These are phyloP conservation scores for Astrocystis sublimbata DNA, from an alignment of 495 filamentous ascomycete genomes.

Conservation along the genomic window DNA sequence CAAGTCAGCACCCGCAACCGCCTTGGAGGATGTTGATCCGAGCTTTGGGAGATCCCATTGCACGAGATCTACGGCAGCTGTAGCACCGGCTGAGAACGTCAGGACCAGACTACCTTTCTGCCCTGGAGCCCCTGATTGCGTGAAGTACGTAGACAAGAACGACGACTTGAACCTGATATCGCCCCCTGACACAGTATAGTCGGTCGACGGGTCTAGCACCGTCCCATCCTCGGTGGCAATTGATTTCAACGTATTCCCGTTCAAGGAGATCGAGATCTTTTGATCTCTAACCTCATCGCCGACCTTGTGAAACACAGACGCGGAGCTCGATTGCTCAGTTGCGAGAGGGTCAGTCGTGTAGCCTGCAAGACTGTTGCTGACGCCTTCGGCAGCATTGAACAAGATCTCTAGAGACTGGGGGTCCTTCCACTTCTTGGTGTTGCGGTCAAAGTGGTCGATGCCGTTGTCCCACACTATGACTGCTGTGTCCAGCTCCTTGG, in stretches of 20 bases:
- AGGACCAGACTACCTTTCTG: constrained; percentile 53
- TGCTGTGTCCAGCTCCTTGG: constrained; percentile 47
- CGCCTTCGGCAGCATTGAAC: constrained; percentile 43
- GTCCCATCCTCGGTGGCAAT: constrained; percentile 43
- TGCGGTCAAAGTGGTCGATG: constrained; percentile 48
- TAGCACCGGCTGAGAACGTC: constrained; percentile 51
- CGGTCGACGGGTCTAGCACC: constrained; percentile 34
- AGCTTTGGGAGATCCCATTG: constrained; percentile 54
- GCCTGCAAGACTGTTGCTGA: constrained; percentile 54
- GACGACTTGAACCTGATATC: constrained; percentile 50
- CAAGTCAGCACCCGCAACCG: constrained; percentile 48
- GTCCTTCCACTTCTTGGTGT: constrained; percentile 52
- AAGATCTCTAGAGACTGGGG: constrained; percentile 49
- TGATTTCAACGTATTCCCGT: constrained; percentile 55
- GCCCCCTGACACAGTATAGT: constrained; percentile 49
- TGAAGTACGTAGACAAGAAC: constrained; percentile 50
- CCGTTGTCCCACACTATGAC: constrained; percentile 63
- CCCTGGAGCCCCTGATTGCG: constrained; percentile 41
- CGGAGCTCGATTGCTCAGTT: constrained; percentile 48
- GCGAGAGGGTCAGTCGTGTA: constrained; percentile 52
- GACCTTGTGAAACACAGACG: constrained; percentile 58
- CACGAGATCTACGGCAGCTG: constrained; percentile 46
- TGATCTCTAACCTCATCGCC: constrained; percentile 46
- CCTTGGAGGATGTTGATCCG: constrained; percentile 37
- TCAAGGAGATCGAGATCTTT: constrained; percentile 51